Evolutionary conservation across 139 green algal genomes (phyloP), one percentile per base, ranked within the genome.

Genomic region (Penium margaritaceum): DNA sequence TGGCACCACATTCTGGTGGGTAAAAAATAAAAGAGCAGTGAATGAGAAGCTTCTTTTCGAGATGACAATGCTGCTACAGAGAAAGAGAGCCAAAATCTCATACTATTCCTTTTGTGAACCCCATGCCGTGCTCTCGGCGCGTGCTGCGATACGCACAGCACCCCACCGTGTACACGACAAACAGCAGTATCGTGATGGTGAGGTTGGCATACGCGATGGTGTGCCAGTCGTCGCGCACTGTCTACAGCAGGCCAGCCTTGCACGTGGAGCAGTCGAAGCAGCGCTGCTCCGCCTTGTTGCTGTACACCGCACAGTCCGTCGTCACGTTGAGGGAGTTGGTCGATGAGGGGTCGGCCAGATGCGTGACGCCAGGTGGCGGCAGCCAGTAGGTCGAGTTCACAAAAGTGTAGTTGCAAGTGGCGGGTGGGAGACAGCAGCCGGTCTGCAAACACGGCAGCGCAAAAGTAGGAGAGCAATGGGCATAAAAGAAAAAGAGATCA

Each of bases 241-340:
- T 74, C 32, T 76, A 19, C 33, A 76, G 55, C 33, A 74, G 27
- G 30, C 54, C 68, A 6, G 68, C 68, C 60, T 76, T 76, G 39
- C 68, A 76, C 6, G 53, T 73, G 34, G 75, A 21, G 68, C 68
- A 76, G 24, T 12, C 55, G 55, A 57, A 76, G 55, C 68, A 76
- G n/a, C 43, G 54, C 60, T 58, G 27, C 12, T 5, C 39, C 5
- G 3, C 5, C 12, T 21, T 75, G 33, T 76, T 76, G 53, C 27
- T 47, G 55, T 74, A 76, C 5, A 7, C 5, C 35, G 55, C 24
- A 55, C 68, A 76, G 68, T 76, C 68, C 4, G 66, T 64, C n/a
- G n/a, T n/a, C n/a, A n/a, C n/a, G n/a, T n/a, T n/a, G n/a, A n/a
- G n/a, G n/a, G n/a, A n/a, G 51, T 74, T 37, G 66, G 4, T 69